Evolutionary conservation across 257 asterid species (phyloP).

Genomic region (Phtheirospermum japonicum): DNA sequence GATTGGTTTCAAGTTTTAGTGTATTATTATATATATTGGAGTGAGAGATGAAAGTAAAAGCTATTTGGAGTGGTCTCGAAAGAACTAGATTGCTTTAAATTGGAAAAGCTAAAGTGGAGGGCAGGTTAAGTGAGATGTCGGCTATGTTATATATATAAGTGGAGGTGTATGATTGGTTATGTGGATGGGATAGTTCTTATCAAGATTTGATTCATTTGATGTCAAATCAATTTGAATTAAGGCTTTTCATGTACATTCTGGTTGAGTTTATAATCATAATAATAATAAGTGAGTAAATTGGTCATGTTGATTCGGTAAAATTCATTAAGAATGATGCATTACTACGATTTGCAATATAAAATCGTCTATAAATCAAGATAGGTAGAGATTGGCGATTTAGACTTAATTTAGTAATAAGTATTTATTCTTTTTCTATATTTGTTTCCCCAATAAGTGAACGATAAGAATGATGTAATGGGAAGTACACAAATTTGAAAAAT

Average conservation of each 20-base stretch:
- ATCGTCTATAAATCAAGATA: no score
- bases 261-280: background rate
- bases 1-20: background rate
- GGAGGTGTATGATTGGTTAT: background rate
- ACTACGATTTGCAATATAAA: no score
- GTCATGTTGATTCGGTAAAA: no score
- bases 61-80: constrained; percentile 13
- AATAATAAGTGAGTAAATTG: no score
- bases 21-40: background rate
- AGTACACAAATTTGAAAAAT: no score
- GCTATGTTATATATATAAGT: background rate
- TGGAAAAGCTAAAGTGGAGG: constrained; percentile 15
- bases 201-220: background rate
- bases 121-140: constrained; percentile 12
- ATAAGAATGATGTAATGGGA: background rate
- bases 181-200: background rate
- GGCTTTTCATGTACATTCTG: background rate
- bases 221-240: no score
- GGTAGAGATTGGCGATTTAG: no score
- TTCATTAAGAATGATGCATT: no score
- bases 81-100: constrained; percentile 24
- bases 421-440: no score
- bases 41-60: constrained; percentile 22
- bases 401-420: no score
- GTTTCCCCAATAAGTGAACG: no score